phyloP scores from a whole-genome alignment of 805 yeast genomes.

The Candida methanosorbosa region DNA sequence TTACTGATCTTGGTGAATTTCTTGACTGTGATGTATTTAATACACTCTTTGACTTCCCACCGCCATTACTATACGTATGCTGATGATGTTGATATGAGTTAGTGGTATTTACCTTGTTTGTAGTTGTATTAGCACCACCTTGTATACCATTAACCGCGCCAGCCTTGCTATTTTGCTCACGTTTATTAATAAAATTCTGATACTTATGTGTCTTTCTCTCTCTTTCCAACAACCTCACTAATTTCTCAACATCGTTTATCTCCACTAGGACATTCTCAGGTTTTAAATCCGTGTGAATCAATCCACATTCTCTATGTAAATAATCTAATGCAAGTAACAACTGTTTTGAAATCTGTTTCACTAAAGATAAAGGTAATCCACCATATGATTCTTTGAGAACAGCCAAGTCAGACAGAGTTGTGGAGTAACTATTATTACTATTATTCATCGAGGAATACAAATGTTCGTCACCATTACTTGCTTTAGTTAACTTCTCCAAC shows the following conservation, averaged over 20 bases:
- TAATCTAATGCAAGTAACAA: slow-evolving; percentile 46
- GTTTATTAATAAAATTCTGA: slow-evolving; percentile 12
- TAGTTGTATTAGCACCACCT: not conserved
- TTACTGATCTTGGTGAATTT: too few species aligned
- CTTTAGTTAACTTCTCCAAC: slow-evolving; percentile 8
- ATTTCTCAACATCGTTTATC: slow-evolving; percentile 43
- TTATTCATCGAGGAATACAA: not conserved
- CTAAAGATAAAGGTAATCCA: slow-evolving; percentile 46
- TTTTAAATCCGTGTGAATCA: slow-evolving; percentile 68
- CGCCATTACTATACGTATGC: not conserved
- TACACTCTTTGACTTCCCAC: not conserved
- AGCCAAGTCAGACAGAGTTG: slow-evolving; percentile 22
- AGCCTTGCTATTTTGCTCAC: slow-evolving; percentile 4
- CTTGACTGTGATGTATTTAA: not conserved
- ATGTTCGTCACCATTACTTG: not conserved
- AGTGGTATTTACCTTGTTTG: not conserved
- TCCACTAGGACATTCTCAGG: slow-evolving; percentile 62
- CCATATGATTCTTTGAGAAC: slow-evolving; percentile 33
- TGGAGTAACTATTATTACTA: not conserved
- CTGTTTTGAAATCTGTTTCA: slow-evolving; percentile 50
- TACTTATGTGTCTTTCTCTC: slow-evolving; percentile 18
- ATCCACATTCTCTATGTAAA: slow-evolving; percentile 52
- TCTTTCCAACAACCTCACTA: slow-evolving; percentile 35
- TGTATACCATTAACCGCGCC: not conserved
- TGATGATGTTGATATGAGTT: not conserved